Conservation (phyloP, 2,329 filamentous ascomycete species). For the Calonectria pauciramosa region DNA sequence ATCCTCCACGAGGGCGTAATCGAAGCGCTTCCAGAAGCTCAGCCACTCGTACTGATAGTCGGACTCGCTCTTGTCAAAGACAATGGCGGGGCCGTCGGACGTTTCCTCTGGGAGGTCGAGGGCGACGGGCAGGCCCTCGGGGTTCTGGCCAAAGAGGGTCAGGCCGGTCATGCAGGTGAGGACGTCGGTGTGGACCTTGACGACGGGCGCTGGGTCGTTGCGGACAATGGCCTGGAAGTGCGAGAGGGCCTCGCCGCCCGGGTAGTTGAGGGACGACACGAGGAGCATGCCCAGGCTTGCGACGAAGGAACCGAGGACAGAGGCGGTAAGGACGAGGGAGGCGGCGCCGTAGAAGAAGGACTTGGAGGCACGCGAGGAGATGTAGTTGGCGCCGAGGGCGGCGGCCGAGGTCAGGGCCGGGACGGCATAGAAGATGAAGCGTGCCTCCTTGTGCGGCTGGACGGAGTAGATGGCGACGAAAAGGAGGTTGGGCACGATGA, state of each 20-base stretch:
- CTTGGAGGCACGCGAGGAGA: constrained; percentile 77
- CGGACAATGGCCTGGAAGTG: constrained; percentile 59
- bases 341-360: constrained; percentile 67
- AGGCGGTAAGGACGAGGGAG: constrained; percentile 68
- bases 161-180: constrained; percentile 79
- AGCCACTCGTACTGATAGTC: constrained; percentile 56
- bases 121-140: constrained; percentile 53
- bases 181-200: constrained; percentile 73
- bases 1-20: constrained; percentile 73
- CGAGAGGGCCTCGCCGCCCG: constrained; percentile 84
- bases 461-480: constrained; percentile 88
- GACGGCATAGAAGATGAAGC: constrained; percentile 92
- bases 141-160: constrained; percentile 73
- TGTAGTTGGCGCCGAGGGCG: constrained; percentile 78
- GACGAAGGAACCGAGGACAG: constrained; percentile 71
- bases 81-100: constrained; percentile 45
- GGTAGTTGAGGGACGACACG: constrained; percentile 92
- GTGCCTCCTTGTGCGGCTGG: constrained; percentile 95
- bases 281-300: constrained; percentile 78
- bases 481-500: constrained; percentile 76
- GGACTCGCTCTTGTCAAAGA: constrained; percentile 75
- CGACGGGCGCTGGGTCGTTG: constrained; percentile 39
- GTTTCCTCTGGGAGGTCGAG: constrained; percentile 37
- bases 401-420: constrained; percentile 85
- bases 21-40: constrained; percentile 73